Evolutionary conservation across 331 rosid species (phyloP).

Genomic region (Malus hybrid): DNA sequence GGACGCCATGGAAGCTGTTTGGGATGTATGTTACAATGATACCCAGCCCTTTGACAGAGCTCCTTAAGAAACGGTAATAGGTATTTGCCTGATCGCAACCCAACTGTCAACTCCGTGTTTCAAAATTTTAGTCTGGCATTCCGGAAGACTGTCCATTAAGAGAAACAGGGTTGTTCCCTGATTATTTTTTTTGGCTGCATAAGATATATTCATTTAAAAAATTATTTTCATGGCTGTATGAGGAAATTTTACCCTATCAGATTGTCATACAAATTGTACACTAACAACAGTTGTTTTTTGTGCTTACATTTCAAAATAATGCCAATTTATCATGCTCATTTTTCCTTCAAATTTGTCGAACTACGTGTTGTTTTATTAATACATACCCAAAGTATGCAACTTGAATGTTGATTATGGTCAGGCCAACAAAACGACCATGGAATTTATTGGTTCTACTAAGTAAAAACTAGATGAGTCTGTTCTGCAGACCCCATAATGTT

Average conservation of each 20-base stretch:
- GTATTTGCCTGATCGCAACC: background rate
- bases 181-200: background rate
- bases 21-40: conserved; percentile 88
- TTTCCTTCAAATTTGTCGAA: background rate
- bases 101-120: conserved; percentile 13
- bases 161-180: conserved; percentile 5
- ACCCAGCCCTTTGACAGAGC: conserved; percentile 74
- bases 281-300: background rate
- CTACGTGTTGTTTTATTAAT: background rate
- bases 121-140: background rate
- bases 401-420: background rate
- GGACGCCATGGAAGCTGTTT: conserved; percentile 84
- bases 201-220: background rate
- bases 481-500: background rate
- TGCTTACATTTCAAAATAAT: conserved; percentile 1
- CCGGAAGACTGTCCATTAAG: conserved; percentile 8
- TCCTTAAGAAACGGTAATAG: conserved; percentile 29
- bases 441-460: background rate
- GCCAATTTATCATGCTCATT: background rate
- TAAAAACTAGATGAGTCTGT: background rate
- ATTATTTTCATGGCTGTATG: background rate
- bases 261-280: background rate
- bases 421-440: background rate
- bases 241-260: conserved; percentile 3
- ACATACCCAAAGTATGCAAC: background rate